These are phyloP conservation scores for Dicorynia guianensis DNA, from an alignment of 306 rosid genomes.

Conservation along the genomic window DNA sequence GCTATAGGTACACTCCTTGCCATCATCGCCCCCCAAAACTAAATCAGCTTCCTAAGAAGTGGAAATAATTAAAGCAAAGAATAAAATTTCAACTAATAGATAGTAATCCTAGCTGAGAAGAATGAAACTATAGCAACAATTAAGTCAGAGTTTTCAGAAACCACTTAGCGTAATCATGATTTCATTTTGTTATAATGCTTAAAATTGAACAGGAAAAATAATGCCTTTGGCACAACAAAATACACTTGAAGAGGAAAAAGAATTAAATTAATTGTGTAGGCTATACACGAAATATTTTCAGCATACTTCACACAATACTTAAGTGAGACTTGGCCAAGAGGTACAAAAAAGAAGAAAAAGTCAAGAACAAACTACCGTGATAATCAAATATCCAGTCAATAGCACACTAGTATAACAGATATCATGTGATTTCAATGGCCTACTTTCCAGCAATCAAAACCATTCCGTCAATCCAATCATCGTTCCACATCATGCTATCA, in stretches of 20 bases:
- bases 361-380: no score
- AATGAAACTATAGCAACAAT: neutral
- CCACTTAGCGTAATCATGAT: neutral
- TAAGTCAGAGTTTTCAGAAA: neutral
- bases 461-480: no score
- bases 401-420: no score
- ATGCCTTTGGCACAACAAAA: neutral
- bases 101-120: neutral
- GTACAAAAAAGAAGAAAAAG: neutral
- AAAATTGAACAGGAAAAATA: neutral
- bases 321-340: neutral
- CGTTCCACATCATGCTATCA: no score
- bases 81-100: neutral
- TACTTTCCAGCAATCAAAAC: neutral
- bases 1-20: slow-evolving; percentile 91
- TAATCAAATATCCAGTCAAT: no score
- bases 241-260: neutral
- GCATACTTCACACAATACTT: no score
- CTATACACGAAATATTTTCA: neutral
- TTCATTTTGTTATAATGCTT: neutral
- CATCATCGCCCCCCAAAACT: slow-evolving; percentile 97
- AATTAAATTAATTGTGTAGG: no score
- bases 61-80: neutral
- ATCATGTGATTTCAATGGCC: neutral
- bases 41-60: slow-evolving; percentile 81